Percentiles rank a stretch among this genome's conserved stretches.
Conservation (phyloP, 1,284 basidiomycete genomes). For the Erythrobasidium hasegawianum region DNA sequence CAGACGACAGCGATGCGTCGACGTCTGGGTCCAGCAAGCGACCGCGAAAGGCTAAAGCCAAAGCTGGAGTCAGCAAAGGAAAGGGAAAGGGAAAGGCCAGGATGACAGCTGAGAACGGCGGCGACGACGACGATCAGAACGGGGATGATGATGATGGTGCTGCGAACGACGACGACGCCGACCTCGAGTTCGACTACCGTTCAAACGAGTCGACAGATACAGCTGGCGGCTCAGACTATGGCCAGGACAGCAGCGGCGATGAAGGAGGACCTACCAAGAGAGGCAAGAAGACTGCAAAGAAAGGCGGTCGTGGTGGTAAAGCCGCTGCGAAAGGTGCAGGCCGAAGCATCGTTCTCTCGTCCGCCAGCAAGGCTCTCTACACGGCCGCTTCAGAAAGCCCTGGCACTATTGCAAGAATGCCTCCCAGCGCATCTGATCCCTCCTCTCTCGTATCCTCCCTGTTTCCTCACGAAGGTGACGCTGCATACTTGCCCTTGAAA, state of each 20-base stretch:
- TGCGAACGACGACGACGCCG: slow-evolving; percentile 25
- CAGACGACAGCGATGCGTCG: slow-evolving; percentile 34
- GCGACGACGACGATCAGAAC: background rate
- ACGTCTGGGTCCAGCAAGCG: slow-evolving; percentile 9
- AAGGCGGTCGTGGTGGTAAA: slow-evolving; percentile 11
- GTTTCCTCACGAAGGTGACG: slow-evolving; percentile 55
- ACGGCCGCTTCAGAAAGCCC: slow-evolving; percentile 16
- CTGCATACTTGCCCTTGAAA: slow-evolving; percentile 78
- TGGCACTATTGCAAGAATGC: slow-evolving; percentile 23
- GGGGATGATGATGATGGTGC: slow-evolving; percentile 5
- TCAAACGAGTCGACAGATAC: slow-evolving; percentile 34
- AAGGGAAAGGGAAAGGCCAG: background rate
- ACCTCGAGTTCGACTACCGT: slow-evolving; percentile 30
- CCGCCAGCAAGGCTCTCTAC: slow-evolving; percentile 27
- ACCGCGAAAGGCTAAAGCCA: background rate
- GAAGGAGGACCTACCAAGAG: background rate
- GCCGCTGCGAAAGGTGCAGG: slow-evolving; percentile 4
- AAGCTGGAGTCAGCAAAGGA: too few relatives aligned
- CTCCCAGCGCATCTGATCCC: slow-evolving; percentile 14
- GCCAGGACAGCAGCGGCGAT: slow-evolving; percentile 1
- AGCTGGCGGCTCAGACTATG: slow-evolving; percentile 19
- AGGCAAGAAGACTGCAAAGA: background rate
- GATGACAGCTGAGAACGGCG: slow-evolving; percentile 3
- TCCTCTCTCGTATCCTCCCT: slow-evolving; percentile 23
- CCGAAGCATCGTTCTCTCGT: slow-evolving; percentile 20